These are phyloP conservation scores for Pseudozyma hubeiensis DNA, from an alignment of 1,284 basidiomycete genomes.

Conservation along the genomic window DNA sequence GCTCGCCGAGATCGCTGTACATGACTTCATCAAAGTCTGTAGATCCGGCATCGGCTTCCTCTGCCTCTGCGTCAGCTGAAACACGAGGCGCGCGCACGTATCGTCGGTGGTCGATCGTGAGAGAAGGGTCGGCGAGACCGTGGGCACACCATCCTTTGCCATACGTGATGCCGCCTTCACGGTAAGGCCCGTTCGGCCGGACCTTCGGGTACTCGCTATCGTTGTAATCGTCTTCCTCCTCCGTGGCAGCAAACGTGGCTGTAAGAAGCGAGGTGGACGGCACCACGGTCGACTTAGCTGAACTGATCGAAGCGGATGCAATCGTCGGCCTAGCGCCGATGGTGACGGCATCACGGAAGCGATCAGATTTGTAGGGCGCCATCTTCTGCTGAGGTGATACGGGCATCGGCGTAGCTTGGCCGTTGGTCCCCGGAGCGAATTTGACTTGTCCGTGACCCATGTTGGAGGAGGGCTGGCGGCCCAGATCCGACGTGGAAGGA, in stretches of 20 bases:
- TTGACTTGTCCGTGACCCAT: slow-evolving; percentile 35
- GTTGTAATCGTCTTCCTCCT: slow-evolving; percentile 15
- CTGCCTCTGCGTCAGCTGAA: not conserved
- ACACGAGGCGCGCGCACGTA: slow-evolving; percentile 27
- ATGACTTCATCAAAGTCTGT: slow-evolving; percentile 38
- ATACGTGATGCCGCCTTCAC: slow-evolving; percentile 54
- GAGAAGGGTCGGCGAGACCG: slow-evolving; percentile 50
- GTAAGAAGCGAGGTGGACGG: slow-evolving; percentile 21
- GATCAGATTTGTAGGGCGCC: slow-evolving; percentile 21
- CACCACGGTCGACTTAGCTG: not conserved
- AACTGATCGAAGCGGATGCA: not conserved
- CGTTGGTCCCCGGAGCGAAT: slow-evolving; percentile 23
- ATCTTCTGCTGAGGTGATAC: slow-evolving; percentile 14
- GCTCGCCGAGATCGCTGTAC: slow-evolving; percentile 58
- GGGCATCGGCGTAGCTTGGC: slow-evolving; percentile 19
- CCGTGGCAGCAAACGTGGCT: slow-evolving; percentile 24
- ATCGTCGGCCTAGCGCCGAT: slow-evolving; percentile 14
- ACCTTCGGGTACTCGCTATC: slow-evolving; percentile 16
- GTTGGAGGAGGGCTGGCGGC: slow-evolving; percentile 17
- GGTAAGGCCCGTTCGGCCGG: slow-evolving; percentile 51
- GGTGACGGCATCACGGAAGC: slow-evolving; percentile 36
- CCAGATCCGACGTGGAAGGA: slow-evolving; percentile 10
- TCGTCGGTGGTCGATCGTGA: slow-evolving; percentile 38
- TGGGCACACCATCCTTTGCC: slow-evolving; percentile 55
- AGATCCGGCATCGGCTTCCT: not conserved